Conservation (phyloP, 306 rosid genomes). For the Medicago lupulina region DNA sequence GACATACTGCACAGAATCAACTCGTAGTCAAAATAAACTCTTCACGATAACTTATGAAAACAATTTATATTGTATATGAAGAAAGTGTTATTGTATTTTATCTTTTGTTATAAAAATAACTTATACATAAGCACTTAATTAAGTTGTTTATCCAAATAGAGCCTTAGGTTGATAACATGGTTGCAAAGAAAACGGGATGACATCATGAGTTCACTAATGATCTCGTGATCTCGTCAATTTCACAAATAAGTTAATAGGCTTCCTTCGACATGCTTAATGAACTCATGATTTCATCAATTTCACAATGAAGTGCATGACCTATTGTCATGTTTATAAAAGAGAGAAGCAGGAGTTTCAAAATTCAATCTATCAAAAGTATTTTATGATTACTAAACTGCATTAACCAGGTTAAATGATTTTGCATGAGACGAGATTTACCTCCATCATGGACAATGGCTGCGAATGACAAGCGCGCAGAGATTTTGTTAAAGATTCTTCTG, state of each 20-base stretch:
- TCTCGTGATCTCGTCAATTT: too few relatives aligned
- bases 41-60: neutral
- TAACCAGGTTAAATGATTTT: too few relatives aligned
- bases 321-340: too few relatives aligned
- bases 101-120: neutral
- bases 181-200: neutral
- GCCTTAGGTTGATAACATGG: neutral
- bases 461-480: slow-evolving; percentile 84
- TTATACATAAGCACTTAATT: too few relatives aligned
- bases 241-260: too few relatives aligned
- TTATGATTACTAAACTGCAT: too few relatives aligned
- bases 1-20: slow-evolving; percentile 67
- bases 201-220: too few relatives aligned
- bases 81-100: neutral
- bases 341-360: too few relatives aligned
- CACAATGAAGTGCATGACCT: too few relatives aligned
- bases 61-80: neutral
- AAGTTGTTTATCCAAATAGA: neutral
- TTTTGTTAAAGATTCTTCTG: slow-evolving; percentile 61
- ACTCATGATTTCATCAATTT: too few relatives aligned
- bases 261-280: too few relatives aligned
- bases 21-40: slow-evolving; percentile 37
- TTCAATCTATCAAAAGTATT: too few relatives aligned
- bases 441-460: slow-evolving; percentile 91
- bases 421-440: slow-evolving; percentile 60